Conservation (phyloP, 2,329 filamentous ascomycete genomes). For the Botrytis galanthina region DNA sequence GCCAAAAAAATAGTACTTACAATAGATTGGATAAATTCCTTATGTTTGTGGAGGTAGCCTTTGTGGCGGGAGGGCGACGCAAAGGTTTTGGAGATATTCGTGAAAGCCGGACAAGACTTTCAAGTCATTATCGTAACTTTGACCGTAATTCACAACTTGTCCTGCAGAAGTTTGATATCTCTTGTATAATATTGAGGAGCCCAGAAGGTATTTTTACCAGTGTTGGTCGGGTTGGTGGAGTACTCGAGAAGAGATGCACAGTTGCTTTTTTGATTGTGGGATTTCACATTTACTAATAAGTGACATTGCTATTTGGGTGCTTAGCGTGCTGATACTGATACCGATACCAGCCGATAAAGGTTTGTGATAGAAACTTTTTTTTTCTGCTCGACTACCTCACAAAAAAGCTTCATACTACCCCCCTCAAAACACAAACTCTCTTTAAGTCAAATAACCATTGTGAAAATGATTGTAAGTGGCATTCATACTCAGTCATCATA, state of each 20-base stretch:
- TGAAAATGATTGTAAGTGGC: slow-evolving; percentile 34
- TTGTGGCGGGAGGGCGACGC: slow-evolving; percentile 31
- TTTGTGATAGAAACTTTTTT: slow-evolving; percentile 11
- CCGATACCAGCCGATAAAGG: slow-evolving; percentile 6
- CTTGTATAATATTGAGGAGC: slow-evolving; percentile 1
- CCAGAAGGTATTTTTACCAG: not conserved
- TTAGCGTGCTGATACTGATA: slow-evolving; percentile 7
- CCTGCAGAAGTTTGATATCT: slow-evolving; percentile 13
- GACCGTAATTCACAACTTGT: slow-evolving; percentile 22
- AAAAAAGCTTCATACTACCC: not conserved
- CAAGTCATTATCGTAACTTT: slow-evolving; percentile 36
- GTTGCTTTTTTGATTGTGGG: slow-evolving; percentile 14
- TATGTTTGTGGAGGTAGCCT: slow-evolving; percentile 32
- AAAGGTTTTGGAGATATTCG: slow-evolving; percentile 26
- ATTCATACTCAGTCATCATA: not conserved
- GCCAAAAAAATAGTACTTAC: not conserved
- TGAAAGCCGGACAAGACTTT: slow-evolving; percentile 29
- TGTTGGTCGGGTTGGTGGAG: slow-evolving; percentile 8
- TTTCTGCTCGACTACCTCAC: not conserved
- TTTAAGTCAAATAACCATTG: not conserved
- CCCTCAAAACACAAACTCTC: not conserved
- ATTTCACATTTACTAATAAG: slow-evolving; percentile 9
- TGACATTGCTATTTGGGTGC: not conserved
- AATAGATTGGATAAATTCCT: slow-evolving; percentile 13
- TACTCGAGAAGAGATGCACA: slow-evolving; percentile 6